A percentile compares a stretch with the other conserved stretches of the same genome.
Evolutionary conservation across 345 rosid genomes (phyloP).

Genomic region (Brassica incana): DNA sequence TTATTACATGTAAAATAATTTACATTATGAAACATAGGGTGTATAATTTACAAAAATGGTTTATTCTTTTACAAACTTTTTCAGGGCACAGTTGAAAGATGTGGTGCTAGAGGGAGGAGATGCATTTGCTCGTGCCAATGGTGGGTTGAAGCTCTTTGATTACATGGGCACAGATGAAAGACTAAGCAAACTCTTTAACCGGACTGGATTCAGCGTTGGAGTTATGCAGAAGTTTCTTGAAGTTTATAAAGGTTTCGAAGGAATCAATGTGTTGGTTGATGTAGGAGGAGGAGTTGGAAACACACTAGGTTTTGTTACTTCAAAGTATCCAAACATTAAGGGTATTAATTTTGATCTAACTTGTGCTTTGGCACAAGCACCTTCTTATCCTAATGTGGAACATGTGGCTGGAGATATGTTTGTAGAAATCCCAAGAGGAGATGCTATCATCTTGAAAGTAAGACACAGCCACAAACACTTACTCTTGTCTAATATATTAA

Average conservation of each 20-base stretch:
- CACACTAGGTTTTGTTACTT: constrained; percentile 19
- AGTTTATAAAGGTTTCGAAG: constrained; percentile 32
- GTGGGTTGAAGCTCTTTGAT: constrained; percentile 26
- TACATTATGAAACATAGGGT: not conserved
- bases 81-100: constrained; percentile 27
- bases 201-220: constrained; percentile 14
- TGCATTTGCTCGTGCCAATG: constrained; percentile 27
- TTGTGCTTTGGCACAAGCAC: constrained; percentile 35
- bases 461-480: not conserved
- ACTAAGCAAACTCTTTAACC: constrained; percentile 35
- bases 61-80: not conserved
- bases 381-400: constrained; percentile 36
- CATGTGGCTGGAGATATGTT: constrained; percentile 49
- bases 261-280: constrained; percentile 31
- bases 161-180: constrained; percentile 28
- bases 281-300: constrained; percentile 37
- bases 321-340: constrained; percentile 31
- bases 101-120: constrained; percentile 35
- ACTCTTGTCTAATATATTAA: not conserved
- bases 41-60: not conserved
- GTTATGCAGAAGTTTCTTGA: constrained; percentile 17
- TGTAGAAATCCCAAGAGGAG: constrained; percentile 41
- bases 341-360: constrained; percentile 39
- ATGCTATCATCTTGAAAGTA: constrained; percentile 50
- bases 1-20: not conserved